These are phyloP conservation scores for Coemansia furcata DNA, from an alignment of 192 early-diverging fungal species.

Conservation along the genomic window DNA sequence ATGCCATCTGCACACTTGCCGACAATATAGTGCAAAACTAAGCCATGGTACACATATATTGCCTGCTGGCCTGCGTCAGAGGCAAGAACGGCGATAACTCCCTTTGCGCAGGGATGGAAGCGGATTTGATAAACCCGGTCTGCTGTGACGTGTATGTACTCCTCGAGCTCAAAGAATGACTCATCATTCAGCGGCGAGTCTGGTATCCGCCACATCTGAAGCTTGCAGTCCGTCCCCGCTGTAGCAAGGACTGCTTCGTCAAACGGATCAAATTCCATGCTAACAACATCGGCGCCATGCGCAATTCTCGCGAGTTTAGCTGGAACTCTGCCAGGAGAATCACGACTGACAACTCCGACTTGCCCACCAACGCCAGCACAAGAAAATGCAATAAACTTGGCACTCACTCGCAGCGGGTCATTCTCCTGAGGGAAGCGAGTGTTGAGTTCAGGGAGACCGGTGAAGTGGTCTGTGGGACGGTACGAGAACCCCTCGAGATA, in stretches of 20 bases:
- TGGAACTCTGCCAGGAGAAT: conserved; percentile 63
- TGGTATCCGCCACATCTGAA: conserved; percentile 48
- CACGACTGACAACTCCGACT: conserved; percentile 64
- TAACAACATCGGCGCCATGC: conserved; percentile 57
- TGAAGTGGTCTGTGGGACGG: conserved; percentile 64
- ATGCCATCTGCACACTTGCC: conserved; percentile 34
- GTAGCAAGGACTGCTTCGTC: conserved; percentile 47
- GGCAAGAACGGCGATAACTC: conserved; percentile 31
- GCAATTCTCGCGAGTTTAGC: conserved; percentile 27
- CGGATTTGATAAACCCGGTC: conserved; percentile 42
- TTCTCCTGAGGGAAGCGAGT: conserved; percentile 37
- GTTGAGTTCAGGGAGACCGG: conserved; percentile 54
- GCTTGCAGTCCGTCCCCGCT: conserved; percentile 31
- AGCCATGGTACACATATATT: conserved; percentile 38
- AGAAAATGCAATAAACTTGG: conserved; percentile 67
- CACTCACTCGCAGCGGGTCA: conserved; percentile 50
- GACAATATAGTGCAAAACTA: conserved; percentile 27
- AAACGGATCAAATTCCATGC: conserved; percentile 77
- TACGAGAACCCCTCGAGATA: conserved; percentile 61
- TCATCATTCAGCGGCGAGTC: conserved; percentile 20
- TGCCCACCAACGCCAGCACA: conserved; percentile 78
- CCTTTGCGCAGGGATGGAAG: conserved; percentile 37
- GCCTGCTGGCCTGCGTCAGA: conserved; percentile 26
- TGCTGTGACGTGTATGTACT: conserved; percentile 37
- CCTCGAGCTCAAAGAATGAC: conserved; percentile 34